phyloP scores from a whole-genome alignment of 2,329 filamentous ascomycete species.

The Penicillium sp. region DNA sequence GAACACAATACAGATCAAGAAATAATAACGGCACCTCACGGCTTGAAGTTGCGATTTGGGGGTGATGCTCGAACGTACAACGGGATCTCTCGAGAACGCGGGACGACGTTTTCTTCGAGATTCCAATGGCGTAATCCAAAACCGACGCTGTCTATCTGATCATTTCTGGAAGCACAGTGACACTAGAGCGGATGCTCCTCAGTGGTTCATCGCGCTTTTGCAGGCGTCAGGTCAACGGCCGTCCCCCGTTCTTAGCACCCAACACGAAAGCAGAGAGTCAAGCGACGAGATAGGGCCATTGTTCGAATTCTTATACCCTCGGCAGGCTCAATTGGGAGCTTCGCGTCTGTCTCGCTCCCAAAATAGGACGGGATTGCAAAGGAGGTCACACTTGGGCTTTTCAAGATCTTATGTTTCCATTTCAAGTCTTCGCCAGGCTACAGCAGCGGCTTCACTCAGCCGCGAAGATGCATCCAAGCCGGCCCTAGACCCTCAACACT shows the following conservation, averaged over 20 bases:
- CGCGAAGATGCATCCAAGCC: background rate
- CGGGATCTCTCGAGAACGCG: constrained; percentile 50
- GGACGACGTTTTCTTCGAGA: constrained; percentile 47
- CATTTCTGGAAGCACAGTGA: constrained; percentile 37
- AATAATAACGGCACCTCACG: constrained; percentile 24
- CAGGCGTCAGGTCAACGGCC: constrained; percentile 20
- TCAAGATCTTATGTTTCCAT: constrained; percentile 30
- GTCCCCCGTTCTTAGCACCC: constrained; percentile 15
- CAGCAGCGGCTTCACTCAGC: background rate
- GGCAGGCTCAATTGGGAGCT: constrained; percentile 24
- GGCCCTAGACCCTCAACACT: background rate
- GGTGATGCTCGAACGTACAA: constrained; percentile 54
- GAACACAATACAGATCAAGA: constrained; percentile 29
- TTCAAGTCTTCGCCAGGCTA: constrained; percentile 7
- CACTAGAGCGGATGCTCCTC: constrained; percentile 28
- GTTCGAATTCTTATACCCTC: constrained; percentile 45
- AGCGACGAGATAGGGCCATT: constrained; percentile 25
- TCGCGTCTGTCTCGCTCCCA: constrained; percentile 25
- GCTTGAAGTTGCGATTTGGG: constrained; percentile 29
- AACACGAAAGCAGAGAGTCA: constrained; percentile 9
- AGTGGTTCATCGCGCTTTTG: constrained; percentile 36
- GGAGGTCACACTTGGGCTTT: constrained; percentile 19
- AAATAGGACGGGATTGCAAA: constrained; percentile 26
- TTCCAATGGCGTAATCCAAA: constrained; percentile 39
- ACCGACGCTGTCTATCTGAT: constrained; percentile 34